A percentile compares a stretch with the other conserved stretches of the same genome.
These are phyloP conservation scores for Thozetella sp. DNA, from an alignment of 495 filamentous ascomycete genomes.

Conservation along the genomic window DNA sequence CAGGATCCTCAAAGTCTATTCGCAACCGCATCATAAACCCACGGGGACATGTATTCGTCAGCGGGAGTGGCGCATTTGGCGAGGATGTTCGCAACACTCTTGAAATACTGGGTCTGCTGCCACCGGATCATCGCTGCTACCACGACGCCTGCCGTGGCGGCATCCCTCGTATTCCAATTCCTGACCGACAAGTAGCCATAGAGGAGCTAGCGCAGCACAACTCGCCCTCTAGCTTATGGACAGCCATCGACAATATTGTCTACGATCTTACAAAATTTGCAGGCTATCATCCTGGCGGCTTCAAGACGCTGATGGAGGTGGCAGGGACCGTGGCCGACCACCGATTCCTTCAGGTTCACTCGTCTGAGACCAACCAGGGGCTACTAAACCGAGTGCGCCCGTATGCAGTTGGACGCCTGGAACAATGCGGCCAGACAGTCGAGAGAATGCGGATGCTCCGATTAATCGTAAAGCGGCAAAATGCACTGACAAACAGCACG, in stretches of 20 bases:
- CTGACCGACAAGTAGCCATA: neutral
- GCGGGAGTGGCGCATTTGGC: neutral
- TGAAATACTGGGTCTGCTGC: neutral
- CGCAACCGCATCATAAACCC: neutral
- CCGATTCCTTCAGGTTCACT: neutral
- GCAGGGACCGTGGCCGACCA: neutral
- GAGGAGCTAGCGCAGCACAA: neutral
- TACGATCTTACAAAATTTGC: neutral
- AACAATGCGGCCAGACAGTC: neutral
- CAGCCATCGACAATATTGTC: neutral
- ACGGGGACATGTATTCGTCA: neutral
- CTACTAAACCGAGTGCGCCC: neutral
- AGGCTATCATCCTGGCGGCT: neutral
- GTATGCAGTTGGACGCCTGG: neutral
- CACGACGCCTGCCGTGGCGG: constrained; percentile 1
- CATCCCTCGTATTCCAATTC: neutral
- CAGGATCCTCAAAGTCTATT: neutral
- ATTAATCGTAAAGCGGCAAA: neutral
- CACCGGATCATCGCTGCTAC: neutral
- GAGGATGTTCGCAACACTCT: neutral
- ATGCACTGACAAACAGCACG: neutral
- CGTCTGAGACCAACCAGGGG: neutral
- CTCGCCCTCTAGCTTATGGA: neutral
- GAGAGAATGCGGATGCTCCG: neutral
- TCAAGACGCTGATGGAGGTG: neutral